Conservation (phyloP, 2,329 filamentous ascomycete species). For the Colletotrichum zoysiae region DNA sequence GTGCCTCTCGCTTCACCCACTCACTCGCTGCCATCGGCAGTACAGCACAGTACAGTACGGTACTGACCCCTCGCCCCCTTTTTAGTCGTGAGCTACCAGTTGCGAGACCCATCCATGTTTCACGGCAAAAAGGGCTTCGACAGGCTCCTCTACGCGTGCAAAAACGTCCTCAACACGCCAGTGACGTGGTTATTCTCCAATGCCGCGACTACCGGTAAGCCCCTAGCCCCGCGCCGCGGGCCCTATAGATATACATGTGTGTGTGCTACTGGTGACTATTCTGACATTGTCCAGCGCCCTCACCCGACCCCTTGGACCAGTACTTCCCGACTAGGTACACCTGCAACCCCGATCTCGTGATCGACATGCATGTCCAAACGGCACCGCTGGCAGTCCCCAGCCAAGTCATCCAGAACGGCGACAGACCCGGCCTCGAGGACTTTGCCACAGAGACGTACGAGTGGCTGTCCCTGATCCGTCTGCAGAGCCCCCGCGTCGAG, state of each 20-base stretch:
- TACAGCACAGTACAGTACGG: slow-evolving; percentile 45
- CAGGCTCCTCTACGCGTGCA: slow-evolving; percentile 80
- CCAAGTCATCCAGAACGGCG: slow-evolving; percentile 50
- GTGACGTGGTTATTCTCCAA: slow-evolving; percentile 85
- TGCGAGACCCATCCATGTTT: slow-evolving; percentile 81
- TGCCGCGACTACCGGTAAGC: slow-evolving; percentile 59
- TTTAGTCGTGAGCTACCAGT: slow-evolving; percentile 80
- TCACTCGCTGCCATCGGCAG: no score
- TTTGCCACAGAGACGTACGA: slow-evolving; percentile 75
- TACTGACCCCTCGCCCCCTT: slow-evolving; percentile 45
- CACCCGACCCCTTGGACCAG: slow-evolving; percentile 62
- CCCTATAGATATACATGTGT: no score
- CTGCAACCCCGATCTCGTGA: slow-evolving; percentile 50
- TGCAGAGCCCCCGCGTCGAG: slow-evolving; percentile 74
- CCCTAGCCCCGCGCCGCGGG: background rate
- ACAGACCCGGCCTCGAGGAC: slow-evolving; percentile 69
- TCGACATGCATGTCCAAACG: slow-evolving; percentile 47
- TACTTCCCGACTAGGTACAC: slow-evolving; percentile 60
- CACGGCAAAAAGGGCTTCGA: slow-evolving; percentile 88
- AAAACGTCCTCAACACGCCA: slow-evolving; percentile 77
- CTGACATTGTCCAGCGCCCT: slow-evolving; percentile 55
- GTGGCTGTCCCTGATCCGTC: slow-evolving; percentile 77
- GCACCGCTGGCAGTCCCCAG: slow-evolving; percentile 48
- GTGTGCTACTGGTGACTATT: slow-evolving; percentile 34
- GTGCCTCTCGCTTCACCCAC: background rate